Evolutionary conservation across 2,329 filamentous ascomycete species (phyloP), one percentile per base, ranked within the genome.

Genomic region (Cladosporium sp.): DNA sequence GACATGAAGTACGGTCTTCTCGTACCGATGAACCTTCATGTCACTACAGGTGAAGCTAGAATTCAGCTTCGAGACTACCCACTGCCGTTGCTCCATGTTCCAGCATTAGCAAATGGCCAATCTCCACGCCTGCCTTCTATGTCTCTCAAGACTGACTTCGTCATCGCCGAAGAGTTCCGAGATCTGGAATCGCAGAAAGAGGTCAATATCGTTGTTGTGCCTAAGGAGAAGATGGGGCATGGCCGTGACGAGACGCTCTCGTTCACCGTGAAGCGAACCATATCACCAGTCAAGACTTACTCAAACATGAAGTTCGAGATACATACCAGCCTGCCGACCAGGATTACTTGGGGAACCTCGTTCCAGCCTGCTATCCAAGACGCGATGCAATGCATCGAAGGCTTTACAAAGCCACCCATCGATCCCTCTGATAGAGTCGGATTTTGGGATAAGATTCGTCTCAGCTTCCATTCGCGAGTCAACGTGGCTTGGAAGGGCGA

Each of bases 301-400:
- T 97, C 94, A 0, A 89, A 97, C 69, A 92, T 97, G 73, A 85
- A 84, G 36, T 82, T 99, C 67, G 90, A 96, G 63, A 92, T 99
- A 73, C 96, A 97, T 73, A 97, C 93, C 2, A 89, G 88, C 56
- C 85, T 93, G 60, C 90, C 95, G 1, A 99, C 94, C 0, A 86
- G 90, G 45, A 93, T 99, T 55, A 97, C 93, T 0, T 99, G 94
- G 95, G 92, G 92, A 7, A 92, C 94, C 47, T 96, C 92, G 2
- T 99, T 97, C 69, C 95, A 99, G 70, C 94, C 95, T 28, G 93
- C 93, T 1, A 93, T 99, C 51, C 94, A 99, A 73, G 95, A 99
- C 70, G 96, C 97, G 89, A 99, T 99, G 94, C 97, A 97, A 84
- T 92, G 92, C 25, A 89, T 99, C 61, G 94, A 99, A 74, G 93